These are phyloP conservation scores for Eucalyptus tenuipes DNA, from an alignment of 345 rosid species.

Conservation along the genomic window DNA sequence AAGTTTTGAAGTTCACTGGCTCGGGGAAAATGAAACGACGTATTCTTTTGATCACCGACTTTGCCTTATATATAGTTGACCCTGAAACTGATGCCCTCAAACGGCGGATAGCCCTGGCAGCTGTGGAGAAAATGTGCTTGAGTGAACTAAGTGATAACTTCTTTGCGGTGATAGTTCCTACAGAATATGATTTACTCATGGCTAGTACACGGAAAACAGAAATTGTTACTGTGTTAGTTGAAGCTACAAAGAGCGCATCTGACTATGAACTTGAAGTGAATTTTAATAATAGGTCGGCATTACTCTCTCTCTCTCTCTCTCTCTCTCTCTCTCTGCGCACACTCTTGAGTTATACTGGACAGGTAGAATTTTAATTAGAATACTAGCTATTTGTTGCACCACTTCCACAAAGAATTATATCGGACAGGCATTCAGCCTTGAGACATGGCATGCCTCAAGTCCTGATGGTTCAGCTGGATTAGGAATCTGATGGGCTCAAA, in stretches of 20 bases:
- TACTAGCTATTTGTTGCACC: neutral
- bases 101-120: constrained; percentile 65
- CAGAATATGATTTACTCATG: constrained; percentile 90
- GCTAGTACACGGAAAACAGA: constrained; percentile 90
- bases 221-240: constrained; percentile 68
- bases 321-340: neutral
- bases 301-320: neutral
- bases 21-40: constrained; percentile 84
- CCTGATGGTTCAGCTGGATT: neutral
- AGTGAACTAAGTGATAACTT: constrained; percentile 86
- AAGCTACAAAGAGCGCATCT: constrained; percentile 68
- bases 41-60: constrained; percentile 58
- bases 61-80: constrained; percentile 73
- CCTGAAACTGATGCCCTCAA: constrained; percentile 70
- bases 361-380: neutral
- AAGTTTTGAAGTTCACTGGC: constrained; percentile 77
- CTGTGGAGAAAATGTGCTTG: constrained; percentile 72
- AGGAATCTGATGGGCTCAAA: neutral
- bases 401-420: neutral
- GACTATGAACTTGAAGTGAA: constrained; percentile 73
- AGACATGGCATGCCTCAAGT: neutral
- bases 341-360: neutral
- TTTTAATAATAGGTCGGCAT: constrained; percentile 59
- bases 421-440: neutral
- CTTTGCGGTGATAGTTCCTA: constrained; percentile 74